Percentiles rank a stretch among this genome's conserved stretches.
Conservation (phyloP, 345 rosid species). For the Viola odorata region DNA sequence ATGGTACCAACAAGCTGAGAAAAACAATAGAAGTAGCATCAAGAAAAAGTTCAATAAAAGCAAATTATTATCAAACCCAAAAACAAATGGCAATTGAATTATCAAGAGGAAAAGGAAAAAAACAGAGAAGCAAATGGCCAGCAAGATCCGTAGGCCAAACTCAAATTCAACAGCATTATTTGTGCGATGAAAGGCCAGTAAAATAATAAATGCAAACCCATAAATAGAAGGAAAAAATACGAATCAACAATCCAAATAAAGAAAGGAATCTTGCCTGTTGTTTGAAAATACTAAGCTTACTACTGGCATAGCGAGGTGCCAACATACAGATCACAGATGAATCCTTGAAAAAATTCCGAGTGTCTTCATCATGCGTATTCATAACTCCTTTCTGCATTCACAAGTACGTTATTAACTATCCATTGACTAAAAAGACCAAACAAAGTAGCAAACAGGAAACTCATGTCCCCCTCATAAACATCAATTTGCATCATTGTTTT, state of each 20-base stretch:
- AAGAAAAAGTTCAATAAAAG: slow-evolving; percentile 4
- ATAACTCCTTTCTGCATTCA: slow-evolving; percentile 67
- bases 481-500: neutral
- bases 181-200: neutral
- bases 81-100: neutral
- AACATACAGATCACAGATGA: slow-evolving; percentile 87
- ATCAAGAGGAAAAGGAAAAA: neutral
- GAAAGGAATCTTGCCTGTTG: slow-evolving; percentile 36
- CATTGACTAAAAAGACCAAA: neutral
- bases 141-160: neutral
- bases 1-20: slow-evolving; percentile 79
- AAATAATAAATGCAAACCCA: neutral
- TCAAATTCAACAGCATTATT: neutral
- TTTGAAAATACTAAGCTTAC: slow-evolving; percentile 70
- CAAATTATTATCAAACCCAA: neutral
- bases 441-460: neutral
- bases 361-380: slow-evolving; percentile 92
- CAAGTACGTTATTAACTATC: neutral
- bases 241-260: neutral
- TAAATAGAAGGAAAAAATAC: neutral
- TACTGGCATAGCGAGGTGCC: slow-evolving; percentile 83
- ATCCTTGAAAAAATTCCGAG: slow-evolving; percentile 81
- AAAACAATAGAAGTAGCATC: slow-evolving; percentile 8
- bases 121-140: neutral
- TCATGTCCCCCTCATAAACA: neutral